Conservation (phyloP, 176 grass and related monocot genomes). For the Pharus latifolius region DNA sequence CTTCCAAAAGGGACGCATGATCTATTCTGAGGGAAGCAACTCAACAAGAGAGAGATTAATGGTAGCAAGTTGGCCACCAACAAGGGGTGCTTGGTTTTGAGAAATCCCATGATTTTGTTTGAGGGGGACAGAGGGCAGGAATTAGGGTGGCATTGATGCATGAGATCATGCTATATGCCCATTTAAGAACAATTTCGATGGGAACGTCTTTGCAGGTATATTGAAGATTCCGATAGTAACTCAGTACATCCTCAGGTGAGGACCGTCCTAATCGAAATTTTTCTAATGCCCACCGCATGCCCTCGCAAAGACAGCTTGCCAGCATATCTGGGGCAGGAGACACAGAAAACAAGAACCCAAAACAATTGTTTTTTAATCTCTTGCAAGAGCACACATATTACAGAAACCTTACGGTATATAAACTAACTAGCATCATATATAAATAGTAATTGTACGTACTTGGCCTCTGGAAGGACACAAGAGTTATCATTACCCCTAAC, state of each 20-base stretch:
- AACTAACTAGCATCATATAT: neutral
- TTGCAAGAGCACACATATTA: neutral
- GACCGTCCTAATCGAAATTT: too few relatives aligned
- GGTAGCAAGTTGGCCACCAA: slow-evolving; percentile 22
- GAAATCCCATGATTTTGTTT: slow-evolving; percentile 83
- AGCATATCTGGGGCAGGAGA: slow-evolving; percentile 35
- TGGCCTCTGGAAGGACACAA: slow-evolving; percentile 27
- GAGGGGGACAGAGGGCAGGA: slow-evolving; percentile 60
- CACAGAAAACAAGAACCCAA: slow-evolving; percentile 44
- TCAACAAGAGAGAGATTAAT: slow-evolving; percentile 24
- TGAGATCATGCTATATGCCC: slow-evolving; percentile 36
- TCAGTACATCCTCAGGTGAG: too few relatives aligned
- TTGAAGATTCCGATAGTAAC: too few relatives aligned
- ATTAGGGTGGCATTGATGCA: slow-evolving; percentile 53
- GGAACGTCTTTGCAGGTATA: too few relatives aligned
- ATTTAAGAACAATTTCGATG: too few relatives aligned
- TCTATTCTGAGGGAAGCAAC: slow-evolving; percentile 37
- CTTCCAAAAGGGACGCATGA: slow-evolving; percentile 55
- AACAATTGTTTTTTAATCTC: neutral
- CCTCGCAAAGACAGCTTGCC: slow-evolving; percentile 48
- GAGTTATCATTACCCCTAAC: slow-evolving; percentile 22
- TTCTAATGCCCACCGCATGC: too few relatives aligned
- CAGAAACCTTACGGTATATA: neutral
- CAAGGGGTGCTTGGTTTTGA: slow-evolving; percentile 36
- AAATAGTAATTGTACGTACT: neutral